Evolutionary conservation across 2,329 filamentous ascomycete species (phyloP), one percentile per base, ranked within the genome.

Genomic region (Lasiodiplodia sp.): DNA sequence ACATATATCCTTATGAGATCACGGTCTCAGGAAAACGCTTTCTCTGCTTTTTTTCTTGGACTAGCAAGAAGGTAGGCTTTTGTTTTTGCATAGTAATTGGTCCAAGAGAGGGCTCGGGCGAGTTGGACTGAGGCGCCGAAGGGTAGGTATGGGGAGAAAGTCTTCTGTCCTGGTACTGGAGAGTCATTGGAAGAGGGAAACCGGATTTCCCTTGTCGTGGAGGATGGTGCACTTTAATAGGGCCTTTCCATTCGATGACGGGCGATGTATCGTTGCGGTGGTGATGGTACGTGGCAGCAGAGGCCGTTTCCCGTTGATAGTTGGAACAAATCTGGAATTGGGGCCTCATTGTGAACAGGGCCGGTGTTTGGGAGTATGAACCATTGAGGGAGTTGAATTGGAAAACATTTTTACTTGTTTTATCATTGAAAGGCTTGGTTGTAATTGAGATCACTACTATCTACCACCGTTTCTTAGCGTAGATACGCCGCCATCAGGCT

Each of bases 81-180:
- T 49, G 40, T 28, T 65, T 55, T 31, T 66, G 63, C 47, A 66
- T 23, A 66, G 63, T 56, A 66, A 38, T 52, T 21, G 21, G 44
- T 47, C 7, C 10, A 52, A 4, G 60, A 28, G 37, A 23, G 10
- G 23, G 37, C 16, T 44, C 14, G 21, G n/a, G 28, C n/a, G n/a
- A 52, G 10, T 31, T 31, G 44, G 25, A 23, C 5, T 4, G 7
- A 47, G 25, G 38, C 16, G 60, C 34, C 10, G 57, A 23, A 40
- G 14, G 11, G n/a, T n/a, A 44, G 18, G 57, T 40, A 62, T 14
- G 31, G 3, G 58, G 58, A 23, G 16, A 44, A 21, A 11, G 14
- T 6, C 25, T 12, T 56, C 37, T 23, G 53, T 23, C 14, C 40
- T 28, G 44, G n/a, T 31, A n/a, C n/a, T 18, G 25, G 28, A 28